Percentiles rank a stretch among this genome's conserved stretches.
Evolutionary conservation across 306 rosid species (phyloP).

Genomic region (Casuarina glauca): DNA sequence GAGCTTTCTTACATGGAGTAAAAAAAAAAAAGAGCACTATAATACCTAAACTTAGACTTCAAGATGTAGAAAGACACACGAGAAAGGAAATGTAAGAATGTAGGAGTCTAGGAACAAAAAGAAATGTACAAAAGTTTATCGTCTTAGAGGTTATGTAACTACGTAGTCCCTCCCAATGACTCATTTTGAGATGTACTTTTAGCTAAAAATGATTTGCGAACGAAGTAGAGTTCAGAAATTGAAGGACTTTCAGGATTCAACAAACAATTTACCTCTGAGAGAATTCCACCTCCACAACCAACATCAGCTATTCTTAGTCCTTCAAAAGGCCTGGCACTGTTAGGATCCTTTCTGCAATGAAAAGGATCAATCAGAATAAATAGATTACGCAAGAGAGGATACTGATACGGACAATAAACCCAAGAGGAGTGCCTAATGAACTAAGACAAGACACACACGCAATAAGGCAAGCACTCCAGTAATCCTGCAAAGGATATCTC

Average conservation of each 20-base stretch:
- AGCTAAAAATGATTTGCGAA: not conserved
- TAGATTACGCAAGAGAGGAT: slow-evolving; percentile 11
- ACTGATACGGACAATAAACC: not conserved
- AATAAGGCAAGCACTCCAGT: too few relatives aligned
- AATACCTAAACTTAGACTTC: not conserved
- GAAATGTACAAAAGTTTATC: not conserved
- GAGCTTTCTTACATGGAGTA: not conserved
- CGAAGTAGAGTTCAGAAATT: not conserved
- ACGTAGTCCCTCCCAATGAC: not conserved
- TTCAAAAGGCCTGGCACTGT: slow-evolving; percentile 64
- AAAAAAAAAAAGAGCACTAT: not conserved
- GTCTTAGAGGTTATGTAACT: not conserved
- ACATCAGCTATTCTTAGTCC: slow-evolving; percentile 87
- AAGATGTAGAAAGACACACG: not conserved
- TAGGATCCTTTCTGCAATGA: slow-evolving; percentile 75
- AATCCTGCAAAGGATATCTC: too few relatives aligned
- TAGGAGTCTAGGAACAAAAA: not conserved
- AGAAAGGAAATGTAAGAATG: not conserved
- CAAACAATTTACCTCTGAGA: slow-evolving; percentile 63
- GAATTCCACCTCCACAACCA: slow-evolving; percentile 98
- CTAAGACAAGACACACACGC: not conserved
- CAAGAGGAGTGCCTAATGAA: not conserved
- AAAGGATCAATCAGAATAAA: slow-evolving; percentile 20
- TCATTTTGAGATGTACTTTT: not conserved
- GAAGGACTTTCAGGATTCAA: slow-evolving; percentile 7